Evolutionary conservation across 2,329 filamentous ascomycete species (phyloP), one percentile per base, ranked within the genome.

Genomic region (Phyllosticta citriasiana): DNA sequence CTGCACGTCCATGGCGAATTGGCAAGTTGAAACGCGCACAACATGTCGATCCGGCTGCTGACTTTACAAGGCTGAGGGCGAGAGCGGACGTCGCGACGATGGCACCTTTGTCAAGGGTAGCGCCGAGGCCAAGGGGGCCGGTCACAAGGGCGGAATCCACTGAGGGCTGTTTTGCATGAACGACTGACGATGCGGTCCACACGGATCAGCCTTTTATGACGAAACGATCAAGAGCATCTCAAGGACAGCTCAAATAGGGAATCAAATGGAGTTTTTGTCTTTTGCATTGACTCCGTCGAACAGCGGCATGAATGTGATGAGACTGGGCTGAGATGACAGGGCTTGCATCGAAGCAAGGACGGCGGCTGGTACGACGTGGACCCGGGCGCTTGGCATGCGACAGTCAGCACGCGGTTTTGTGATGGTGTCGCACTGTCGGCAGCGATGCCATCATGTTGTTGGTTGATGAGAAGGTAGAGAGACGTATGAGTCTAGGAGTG

Each of bases 71-170:
- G 52, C 52, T 22, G 52, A 53, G 52, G 22, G 25, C 25, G 22
- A 53, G 22, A 57, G 67, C 22, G 70, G 67, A 62, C 72, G 72
- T 57, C 73, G 72, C 64, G 68, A 71, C 14, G 72, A 75, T 55
- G 73, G 73, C 55, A 74, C 73, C 53, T 76, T 76, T 67, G 68
- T 68, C 63, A 68, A 71, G 63, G 73, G 73, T 59, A 71, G 69
- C 5, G 69, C 73, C 53, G 66, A 72, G 12, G 73, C 73, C 51
- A 72, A 70, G 57, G 72, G 74, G 63, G 69, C 74, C 7, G 73
- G 73, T 10, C 64, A 68, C 22, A 69, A 70, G 60, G 73, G 73
- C 25, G 73, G 73, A 5, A 47, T 52, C 51, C 55, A 62, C 16
- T 62, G 54, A 27, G 25, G 3, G 27, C 54, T 19, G 16, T 2